phyloP scores from a whole-genome alignment of 805 yeast genomes.

The Clavispora phyllophila region DNA sequence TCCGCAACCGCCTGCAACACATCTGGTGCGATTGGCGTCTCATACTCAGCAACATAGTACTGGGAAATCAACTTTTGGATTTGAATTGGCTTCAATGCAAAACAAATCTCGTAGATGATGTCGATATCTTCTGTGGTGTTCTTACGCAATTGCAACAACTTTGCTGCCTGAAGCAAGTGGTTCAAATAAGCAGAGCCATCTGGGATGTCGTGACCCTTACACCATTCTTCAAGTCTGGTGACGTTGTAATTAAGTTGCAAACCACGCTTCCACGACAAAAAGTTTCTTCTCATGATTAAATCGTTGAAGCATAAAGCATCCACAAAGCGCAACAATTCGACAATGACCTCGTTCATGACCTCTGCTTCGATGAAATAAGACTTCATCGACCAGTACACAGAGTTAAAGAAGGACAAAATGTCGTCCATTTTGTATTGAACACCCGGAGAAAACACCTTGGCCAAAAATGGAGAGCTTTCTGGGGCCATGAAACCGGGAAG shows the following conservation, averaged over 20 bases:
- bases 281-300: constrained; percentile 88
- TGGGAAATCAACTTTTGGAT: constrained; percentile 87
- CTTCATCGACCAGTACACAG: constrained; percentile 89
- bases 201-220: constrained; percentile 85
- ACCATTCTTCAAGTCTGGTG: constrained; percentile 97
- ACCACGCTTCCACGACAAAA: constrained; percentile 96
- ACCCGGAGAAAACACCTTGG: constrained; percentile 72
- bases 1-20: constrained; percentile 79
- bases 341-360: constrained; percentile 77
- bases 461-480: constrained; percentile 73
- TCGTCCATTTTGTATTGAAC: constrained; percentile 91
- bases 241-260: constrained; percentile 94
- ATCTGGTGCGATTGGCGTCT: constrained; percentile 80
- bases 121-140: constrained; percentile 84
- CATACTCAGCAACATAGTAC: constrained; percentile 90
- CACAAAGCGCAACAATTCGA: constrained; percentile 77
- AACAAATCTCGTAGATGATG: constrained; percentile 90
- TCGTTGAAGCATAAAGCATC: constrained; percentile 95
- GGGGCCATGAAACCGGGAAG: constrained; percentile 94
- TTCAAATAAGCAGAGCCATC: constrained; percentile 81
- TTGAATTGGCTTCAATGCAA: constrained; percentile 91
- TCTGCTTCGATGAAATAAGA: constrained; percentile 81
- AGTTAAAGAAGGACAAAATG: constrained; percentile 80
- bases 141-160: constrained; percentile 86
- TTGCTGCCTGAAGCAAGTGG: constrained; percentile 89